Percentiles rank a stretch among this genome's conserved stretches.
These are phyloP conservation scores for Fusarium praegraminearum DNA, from an alignment of 2,329 filamentous ascomycete species.

Conservation along the genomic window DNA sequence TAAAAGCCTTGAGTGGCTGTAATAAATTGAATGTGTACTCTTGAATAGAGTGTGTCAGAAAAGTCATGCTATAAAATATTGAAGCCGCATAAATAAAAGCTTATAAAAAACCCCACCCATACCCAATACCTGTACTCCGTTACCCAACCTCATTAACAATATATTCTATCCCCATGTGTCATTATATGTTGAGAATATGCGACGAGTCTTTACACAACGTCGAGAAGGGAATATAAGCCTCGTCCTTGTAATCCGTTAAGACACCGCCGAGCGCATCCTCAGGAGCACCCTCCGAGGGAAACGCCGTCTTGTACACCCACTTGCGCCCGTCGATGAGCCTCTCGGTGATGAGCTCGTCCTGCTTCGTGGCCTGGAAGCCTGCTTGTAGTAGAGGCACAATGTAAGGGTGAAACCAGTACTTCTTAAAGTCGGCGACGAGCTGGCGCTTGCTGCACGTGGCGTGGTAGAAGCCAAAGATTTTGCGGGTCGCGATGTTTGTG, in stretches of 20 bases:
- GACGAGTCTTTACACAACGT: conserved; percentile 18
- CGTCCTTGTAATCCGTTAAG: conserved; percentile 36
- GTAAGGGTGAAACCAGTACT: conserved; percentile 56
- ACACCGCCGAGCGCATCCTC: conserved; percentile 37
- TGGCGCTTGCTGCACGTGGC: conserved; percentile 55
- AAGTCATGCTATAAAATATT: background rate
- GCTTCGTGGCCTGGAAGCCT: conserved; percentile 43
- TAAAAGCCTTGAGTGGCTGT: background rate
- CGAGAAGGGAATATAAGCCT: conserved; percentile 29
- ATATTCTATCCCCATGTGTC: background rate
- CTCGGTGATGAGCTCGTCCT: conserved; percentile 42
- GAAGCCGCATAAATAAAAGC: background rate
- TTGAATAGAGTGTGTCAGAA: background rate
- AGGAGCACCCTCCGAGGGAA: conserved; percentile 7
- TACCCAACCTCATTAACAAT: conserved; percentile 11
- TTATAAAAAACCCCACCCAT: background rate
- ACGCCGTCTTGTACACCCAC: conserved; percentile 45
- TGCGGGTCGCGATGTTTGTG: conserved; percentile 49
- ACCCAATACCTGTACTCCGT: conserved; percentile 20
- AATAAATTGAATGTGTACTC: background rate
- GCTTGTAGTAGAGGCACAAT: conserved; percentile 49
- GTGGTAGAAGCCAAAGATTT: conserved; percentile 55
- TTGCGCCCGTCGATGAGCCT: conserved; percentile 49
- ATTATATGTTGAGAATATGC: conserved; percentile 9
- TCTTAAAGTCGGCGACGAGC: conserved; percentile 50